These are phyloP conservation scores for Grammothele lineata DNA, from an alignment of 768 basidiomycete genomes.

Conservation along the genomic window DNA sequence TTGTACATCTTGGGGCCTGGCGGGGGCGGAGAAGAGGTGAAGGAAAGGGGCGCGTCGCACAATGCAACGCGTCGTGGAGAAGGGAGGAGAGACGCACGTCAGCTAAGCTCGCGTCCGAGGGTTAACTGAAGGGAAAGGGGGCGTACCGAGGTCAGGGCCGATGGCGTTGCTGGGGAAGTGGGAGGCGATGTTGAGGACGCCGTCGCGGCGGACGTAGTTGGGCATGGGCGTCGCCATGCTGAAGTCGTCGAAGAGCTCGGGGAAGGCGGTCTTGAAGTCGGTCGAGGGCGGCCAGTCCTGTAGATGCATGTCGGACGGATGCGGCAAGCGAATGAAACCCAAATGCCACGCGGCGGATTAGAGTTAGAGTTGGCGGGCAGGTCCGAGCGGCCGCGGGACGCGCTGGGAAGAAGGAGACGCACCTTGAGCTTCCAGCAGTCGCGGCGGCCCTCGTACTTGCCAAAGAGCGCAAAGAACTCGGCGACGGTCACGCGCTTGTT, in stretches of 20 bases:
- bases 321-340: neutral
- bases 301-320: neutral
- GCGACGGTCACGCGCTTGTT: constrained; percentile 61
- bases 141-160: constrained; percentile 73
- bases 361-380: neutral
- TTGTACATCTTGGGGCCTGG: constrained; percentile 95
- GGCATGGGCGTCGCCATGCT: constrained; percentile 79
- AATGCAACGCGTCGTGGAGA: neutral
- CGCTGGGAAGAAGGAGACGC: neutral
- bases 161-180: constrained; percentile 82
- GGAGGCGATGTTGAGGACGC: constrained; percentile 81
- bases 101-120: constrained; percentile 11
- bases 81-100: constrained; percentile 16
- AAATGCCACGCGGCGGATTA: constrained; percentile 4
- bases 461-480: constrained; percentile 80
- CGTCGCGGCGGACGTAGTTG: constrained; percentile 87
- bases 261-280: constrained; percentile 82
- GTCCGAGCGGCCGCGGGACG: no score
- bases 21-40: neutral
- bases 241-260: constrained; percentile 85
- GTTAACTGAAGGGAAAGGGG: constrained; percentile 1
- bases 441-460: constrained; percentile 52
- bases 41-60: constrained; percentile 8
- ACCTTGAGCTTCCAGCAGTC: constrained; percentile 79
- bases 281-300: constrained; percentile 92